Evolutionary conservation across 148 eudicot genomes (phyloP).

Genomic region (Drosera capensis): DNA sequence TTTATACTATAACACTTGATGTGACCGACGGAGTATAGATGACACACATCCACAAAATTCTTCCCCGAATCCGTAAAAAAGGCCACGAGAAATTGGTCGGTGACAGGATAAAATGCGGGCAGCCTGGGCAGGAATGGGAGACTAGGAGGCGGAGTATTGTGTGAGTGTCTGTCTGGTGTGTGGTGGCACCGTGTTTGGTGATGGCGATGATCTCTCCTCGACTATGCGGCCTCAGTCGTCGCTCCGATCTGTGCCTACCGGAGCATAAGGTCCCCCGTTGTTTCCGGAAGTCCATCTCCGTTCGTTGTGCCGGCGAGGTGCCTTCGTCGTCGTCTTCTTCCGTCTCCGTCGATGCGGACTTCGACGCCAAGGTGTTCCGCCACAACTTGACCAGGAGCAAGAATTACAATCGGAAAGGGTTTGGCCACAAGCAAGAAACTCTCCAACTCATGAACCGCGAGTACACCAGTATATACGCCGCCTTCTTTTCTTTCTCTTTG

Average conservation of each 20-base stretch:
- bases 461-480: conserved; percentile 45
- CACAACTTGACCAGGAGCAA: conserved; percentile 80
- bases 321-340: conserved; percentile 12
- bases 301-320: conserved; percentile 59
- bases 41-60: too few relatives aligned
- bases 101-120: too few relatives aligned
- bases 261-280: conserved; percentile 17
- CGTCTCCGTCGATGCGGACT: conserved; percentile 27
- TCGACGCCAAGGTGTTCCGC: conserved; percentile 73
- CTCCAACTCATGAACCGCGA: conserved; percentile 70
- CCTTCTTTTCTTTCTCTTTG: not conserved
- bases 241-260: conserved; percentile 25
- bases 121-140: too few relatives aligned
- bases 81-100: too few relatives aligned
- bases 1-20: too few relatives aligned
- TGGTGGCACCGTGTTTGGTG: too few relatives aligned
- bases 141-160: too few relatives aligned
- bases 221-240: conserved; percentile 23
- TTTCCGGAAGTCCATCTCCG: conserved; percentile 22
- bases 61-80: too few relatives aligned
- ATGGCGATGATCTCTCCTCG: conserved; percentile 61
- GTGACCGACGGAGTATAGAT: too few relatives aligned
- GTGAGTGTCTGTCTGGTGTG: too few relatives aligned
- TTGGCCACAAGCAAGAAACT: conserved; percentile 73
- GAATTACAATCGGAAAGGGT: conserved; percentile 81